Evolutionary conservation across 768 basidiomycete genomes (phyloP).

Genomic region (Tricholoma sp.): DNA sequence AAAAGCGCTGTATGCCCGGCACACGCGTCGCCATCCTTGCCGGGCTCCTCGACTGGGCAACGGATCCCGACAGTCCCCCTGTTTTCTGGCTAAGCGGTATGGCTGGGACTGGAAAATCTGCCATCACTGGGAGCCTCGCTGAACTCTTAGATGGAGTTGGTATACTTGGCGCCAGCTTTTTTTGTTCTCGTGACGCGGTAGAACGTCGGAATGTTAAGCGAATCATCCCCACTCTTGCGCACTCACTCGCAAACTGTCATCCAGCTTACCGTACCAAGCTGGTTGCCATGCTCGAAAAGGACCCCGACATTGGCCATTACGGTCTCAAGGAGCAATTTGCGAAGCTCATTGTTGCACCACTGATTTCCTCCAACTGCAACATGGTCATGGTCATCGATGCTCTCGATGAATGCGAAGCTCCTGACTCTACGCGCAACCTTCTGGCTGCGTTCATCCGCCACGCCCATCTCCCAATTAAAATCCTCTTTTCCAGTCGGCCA

Average conservation of each 20-base stretch:
- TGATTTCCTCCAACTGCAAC: constrained; percentile 7
- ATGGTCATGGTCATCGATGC: constrained; percentile 16
- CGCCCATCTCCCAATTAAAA: not conserved
- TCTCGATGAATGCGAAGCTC: constrained; percentile 19
- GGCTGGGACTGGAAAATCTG: constrained; percentile 19
- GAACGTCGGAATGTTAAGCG: constrained; percentile 8
- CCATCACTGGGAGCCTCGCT: constrained; percentile 10
- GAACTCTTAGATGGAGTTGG: not conserved
- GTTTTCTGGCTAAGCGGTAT: constrained; percentile 18
- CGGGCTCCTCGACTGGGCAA: constrained; percentile 21
- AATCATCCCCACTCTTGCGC: constrained; percentile 17
- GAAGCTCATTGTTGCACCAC: constrained; percentile 11
- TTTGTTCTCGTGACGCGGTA: constrained; percentile 15
- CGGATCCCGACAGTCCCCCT: constrained; percentile 25
- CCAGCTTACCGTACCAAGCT: constrained; percentile 7
- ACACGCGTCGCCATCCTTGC: constrained; percentile 11
- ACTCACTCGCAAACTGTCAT: constrained; percentile 8
- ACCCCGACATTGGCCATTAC: constrained; percentile 9
- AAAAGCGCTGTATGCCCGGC: constrained; percentile 7
- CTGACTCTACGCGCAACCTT: not conserved
- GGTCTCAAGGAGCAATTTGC: constrained; percentile 8
- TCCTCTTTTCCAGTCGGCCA: not conserved
- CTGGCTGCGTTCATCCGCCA: not conserved
- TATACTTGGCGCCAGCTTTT: constrained; percentile 20
- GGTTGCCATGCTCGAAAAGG: constrained; percentile 1